Percentiles rank a stretch among this genome's conserved stretches.
Conservation (phyloP, 2,329 filamentous ascomycete species). For the Atkinsonella texensis region DNA sequence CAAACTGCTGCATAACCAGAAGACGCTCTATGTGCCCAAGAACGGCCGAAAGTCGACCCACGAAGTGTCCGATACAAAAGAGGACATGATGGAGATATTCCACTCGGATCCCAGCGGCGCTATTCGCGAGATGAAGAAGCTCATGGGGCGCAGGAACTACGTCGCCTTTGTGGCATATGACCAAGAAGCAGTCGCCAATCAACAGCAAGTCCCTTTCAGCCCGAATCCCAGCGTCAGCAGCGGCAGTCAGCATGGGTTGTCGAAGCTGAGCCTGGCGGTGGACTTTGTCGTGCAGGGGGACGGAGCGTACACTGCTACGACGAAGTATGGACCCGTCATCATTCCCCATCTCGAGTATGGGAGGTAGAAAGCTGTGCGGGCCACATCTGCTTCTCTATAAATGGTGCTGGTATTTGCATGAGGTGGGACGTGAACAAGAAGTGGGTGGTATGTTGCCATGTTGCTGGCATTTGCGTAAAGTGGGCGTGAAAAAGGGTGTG, state of each 20-base stretch:
- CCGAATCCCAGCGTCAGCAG: constrained; percentile 23
- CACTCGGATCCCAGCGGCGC: constrained; percentile 82
- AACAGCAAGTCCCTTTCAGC: constrained; percentile 30
- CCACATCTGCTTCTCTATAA: too few relatives aligned
- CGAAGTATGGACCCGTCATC: constrained; percentile 95
- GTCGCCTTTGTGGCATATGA: constrained; percentile 90
- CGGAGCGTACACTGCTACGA: constrained; percentile 64
- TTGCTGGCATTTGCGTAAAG: too few relatives aligned
- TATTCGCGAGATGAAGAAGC: constrained; percentile 70
- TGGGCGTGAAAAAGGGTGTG: too few relatives aligned
- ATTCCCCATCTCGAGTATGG: constrained; percentile 77
- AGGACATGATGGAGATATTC: constrained; percentile 99
- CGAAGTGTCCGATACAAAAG: constrained; percentile 80
- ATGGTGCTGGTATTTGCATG: too few relatives aligned
- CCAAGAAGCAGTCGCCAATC: constrained; percentile 48
- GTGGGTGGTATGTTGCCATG: too few relatives aligned
- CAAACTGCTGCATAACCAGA: constrained; percentile 91
- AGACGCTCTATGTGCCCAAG: constrained; percentile 76
- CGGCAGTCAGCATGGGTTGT: constrained; percentile 33
- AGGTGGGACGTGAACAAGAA: neutral
- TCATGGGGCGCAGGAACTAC: constrained; percentile 92
- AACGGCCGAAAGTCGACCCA: constrained; percentile 72
- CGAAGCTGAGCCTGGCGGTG: constrained; percentile 73
- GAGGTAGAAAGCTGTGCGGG: constrained; percentile 12
- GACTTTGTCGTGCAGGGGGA: constrained; percentile 97